Percentiles rank a stretch among this genome's conserved stretches.
Conservation (phyloP, 352 stramenopile genomes). For the Pythium diclinum region DNA sequence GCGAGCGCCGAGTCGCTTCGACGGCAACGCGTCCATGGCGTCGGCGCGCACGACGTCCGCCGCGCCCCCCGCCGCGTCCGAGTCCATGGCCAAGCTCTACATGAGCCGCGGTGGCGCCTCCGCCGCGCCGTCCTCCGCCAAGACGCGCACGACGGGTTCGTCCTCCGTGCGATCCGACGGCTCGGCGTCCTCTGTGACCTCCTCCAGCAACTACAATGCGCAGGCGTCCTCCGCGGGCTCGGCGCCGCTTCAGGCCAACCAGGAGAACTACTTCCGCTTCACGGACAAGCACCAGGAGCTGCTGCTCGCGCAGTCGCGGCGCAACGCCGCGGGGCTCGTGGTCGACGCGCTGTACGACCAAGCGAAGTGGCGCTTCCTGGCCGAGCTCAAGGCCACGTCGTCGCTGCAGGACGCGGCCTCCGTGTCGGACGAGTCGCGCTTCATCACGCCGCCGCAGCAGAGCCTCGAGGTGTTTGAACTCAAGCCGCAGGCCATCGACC, state of each 20-base stretch:
- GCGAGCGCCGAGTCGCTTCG: background rate
- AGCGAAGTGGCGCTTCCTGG: conserved; percentile 59
- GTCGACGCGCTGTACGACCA: conserved; percentile 57
- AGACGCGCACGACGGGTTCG: background rate
- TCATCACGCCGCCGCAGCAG: conserved; percentile 11
- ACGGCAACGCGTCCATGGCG: conserved; percentile 6
- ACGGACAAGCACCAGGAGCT: conserved; percentile 45
- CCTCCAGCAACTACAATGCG: background rate
- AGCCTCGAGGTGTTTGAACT: conserved; percentile 57
- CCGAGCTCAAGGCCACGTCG: conserved; percentile 16
- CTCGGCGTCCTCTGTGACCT: background rate
- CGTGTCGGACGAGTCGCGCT: background rate
- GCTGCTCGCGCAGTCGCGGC: conserved; percentile 44
- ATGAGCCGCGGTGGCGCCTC: background rate
- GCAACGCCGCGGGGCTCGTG: conserved; percentile 52
- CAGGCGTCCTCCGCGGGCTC: conserved; percentile 1
- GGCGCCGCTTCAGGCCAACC: background rate
- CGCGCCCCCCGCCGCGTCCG: background rate
- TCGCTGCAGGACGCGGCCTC: conserved; percentile 6
- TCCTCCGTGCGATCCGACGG: conserved; percentile 1
- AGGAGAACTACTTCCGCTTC: conserved; percentile 56
- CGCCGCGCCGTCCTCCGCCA: background rate
- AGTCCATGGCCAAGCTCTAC: conserved; percentile 5
- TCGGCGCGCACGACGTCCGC: conserved; percentile 6
- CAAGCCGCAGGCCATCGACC: conserved; percentile 37